Evolutionary conservation across 2,329 filamentous ascomycete species (phyloP), one percentile per base, ranked within the genome.

Genomic region (Passalora sequoiae): DNA sequence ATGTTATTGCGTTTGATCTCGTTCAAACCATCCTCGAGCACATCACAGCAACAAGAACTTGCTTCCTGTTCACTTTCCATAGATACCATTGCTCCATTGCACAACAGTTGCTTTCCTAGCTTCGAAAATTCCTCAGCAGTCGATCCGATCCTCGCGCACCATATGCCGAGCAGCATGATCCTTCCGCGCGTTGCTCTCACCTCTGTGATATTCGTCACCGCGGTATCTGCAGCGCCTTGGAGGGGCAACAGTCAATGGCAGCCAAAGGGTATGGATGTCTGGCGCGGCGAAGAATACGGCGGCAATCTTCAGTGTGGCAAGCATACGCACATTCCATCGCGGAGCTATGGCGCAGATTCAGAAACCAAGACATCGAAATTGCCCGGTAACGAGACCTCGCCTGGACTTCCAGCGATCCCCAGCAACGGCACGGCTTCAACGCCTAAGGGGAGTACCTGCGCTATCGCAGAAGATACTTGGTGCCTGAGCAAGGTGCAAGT

Each of bases 401-500:
- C 46, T 21, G 38, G 24, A 8, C 12, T 35, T 10, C 40, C 45
- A 29, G 29, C 38, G 12, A 16, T 17, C 7, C 42, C 31, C 27
- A 37, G 36, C 29, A 46, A 44, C 15, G 40, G 33, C 16, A 42
- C 30, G 4, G 33, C 28, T 19, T 21, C 39, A 13, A 21, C 30
- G 13, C 16, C 32, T 10, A 20, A 20, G 8, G 32, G 22, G 2
- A 21, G 32, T 16, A 36, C 32, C 20, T 38, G 43, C 36, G 30
- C 42, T 6, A 41, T 37, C 15, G 32, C 40, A 21, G 28, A 41
- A 35, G 20, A 24, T 35, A 38, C 36, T 4, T 43, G 36, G 32
- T 61, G 59, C 47, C 35, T 61, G 38, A 56, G 44, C 22, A 47
- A 52, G 10, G 36, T 47, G 25, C 55, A 61, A 32, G 56, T 53